Evolutionary conservation across 441 rosid species (phyloP).

Genomic region (Arabidopsis hybrid): DNA sequence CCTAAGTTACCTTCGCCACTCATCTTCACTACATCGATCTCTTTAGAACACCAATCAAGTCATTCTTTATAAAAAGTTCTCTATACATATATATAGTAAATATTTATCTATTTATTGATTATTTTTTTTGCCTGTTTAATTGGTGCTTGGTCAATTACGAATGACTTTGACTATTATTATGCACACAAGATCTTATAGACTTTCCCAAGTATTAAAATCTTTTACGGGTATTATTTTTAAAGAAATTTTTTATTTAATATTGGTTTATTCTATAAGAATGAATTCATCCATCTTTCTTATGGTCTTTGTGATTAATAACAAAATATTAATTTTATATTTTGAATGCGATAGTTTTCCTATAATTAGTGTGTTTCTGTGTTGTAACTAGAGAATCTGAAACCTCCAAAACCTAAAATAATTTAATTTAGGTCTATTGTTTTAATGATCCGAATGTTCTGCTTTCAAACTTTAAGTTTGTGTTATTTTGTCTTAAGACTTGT

Average conservation of each 20-base stretch:
- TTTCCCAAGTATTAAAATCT: neutral
- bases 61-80: slow-evolving; percentile 4
- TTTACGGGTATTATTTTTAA: neutral
- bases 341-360: neutral
- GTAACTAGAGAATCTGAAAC: neutral
- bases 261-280: neutral
- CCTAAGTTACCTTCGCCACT: slow-evolving; percentile 12
- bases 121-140: slow-evolving; percentile 8
- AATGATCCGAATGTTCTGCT: neutral
- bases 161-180: slow-evolving; percentile 45
- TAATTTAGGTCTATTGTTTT: neutral
- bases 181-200: slow-evolving; percentile 9
- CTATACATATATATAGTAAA: slow-evolving; percentile 12
- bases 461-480: neutral
- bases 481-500: neutral
- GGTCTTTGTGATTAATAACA: neutral
- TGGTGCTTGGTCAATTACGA: slow-evolving; percentile 40
- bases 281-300: neutral
- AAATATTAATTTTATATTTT: neutral
- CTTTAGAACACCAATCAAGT: slow-evolving; percentile 22
- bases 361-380: neutral
- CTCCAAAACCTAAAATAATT: neutral
- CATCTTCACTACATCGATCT: slow-evolving; percentile 43
- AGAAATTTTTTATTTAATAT: no score
- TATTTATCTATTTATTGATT: slow-evolving; percentile 8